Evolutionary conservation across 257 asterid genomes (phyloP), one percentile per base, ranked within the genome.

Genomic region (Striga asiatica): DNA sequence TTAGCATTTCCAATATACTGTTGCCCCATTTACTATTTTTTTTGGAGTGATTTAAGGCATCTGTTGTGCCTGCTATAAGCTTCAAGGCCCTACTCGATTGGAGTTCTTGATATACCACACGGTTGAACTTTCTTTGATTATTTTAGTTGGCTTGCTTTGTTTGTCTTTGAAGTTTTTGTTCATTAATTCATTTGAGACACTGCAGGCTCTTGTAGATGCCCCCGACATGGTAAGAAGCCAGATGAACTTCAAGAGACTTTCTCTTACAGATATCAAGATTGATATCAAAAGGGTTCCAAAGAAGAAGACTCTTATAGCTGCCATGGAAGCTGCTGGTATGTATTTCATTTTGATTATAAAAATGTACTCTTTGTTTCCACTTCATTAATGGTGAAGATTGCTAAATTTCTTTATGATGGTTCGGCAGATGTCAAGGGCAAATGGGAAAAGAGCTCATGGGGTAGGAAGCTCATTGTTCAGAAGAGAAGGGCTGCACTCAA

Each of bases 391-490:
- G n/a, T n/a, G 34, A 43, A 43, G 6, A 9, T 5, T 16, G 35
- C 41, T 37, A 50, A 6, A 21, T 19, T 5, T 39, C 32, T 2
- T 18, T 6, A 32, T 17, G 1, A 38, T 27, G n/a, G n/a, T 46
- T 2, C 23, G 5, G 17, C 81, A 91, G 98, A 91, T 84, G 96
- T 91, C 37, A 87, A 81, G 72, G 78, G 71, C 37, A 91, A 84
- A 62, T 87, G 96, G 94, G 96, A 87, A 52, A 84, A 70, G 67
- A 83, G 96, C 61, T 81, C 96, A 11, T 91, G 98, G 98, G 98
- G 95, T 22, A 84, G 95, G 72, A 91, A 91, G 80, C 73, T 91
- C 54, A 81, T 82, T 62, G 98, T 91, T 20, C 98, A 91, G 78
- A 87, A 87, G 89, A 72, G 80, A 42, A 81, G 98, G 39, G 92